Percentiles rank a stretch among this genome's conserved stretches.
These are phyloP conservation scores for Podospora pseudoanserina DNA, from an alignment of 495 filamentous ascomycete genomes.

Conservation along the genomic window DNA sequence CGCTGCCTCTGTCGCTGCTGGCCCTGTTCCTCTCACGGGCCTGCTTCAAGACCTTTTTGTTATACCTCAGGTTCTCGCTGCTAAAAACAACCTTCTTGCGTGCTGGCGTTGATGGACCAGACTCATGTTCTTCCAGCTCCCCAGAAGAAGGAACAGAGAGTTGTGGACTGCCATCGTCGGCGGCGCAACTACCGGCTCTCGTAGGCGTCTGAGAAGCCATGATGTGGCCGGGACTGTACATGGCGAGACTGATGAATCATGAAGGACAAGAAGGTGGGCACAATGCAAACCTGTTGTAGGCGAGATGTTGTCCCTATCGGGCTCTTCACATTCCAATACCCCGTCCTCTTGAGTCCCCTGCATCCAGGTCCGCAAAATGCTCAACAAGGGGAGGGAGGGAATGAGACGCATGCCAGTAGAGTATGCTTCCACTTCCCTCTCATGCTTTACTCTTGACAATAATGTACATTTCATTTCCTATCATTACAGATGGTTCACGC, in stretches of 20 bases:
- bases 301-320: background rate
- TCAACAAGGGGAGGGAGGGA: constrained; percentile 12
- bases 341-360: background rate
- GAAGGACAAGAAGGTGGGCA: background rate
- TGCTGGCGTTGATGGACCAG: background rate
- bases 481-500: constrained; percentile 1
- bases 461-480: background rate
- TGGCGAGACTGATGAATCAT: too few relatives aligned
- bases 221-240: background rate
- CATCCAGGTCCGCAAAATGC: background rate
- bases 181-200: background rate
- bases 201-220: background rate
- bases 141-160: background rate
- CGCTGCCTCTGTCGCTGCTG: background rate
- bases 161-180: background rate
- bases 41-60: constrained; percentile 5
- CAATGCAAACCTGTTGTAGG: background rate
- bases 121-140: background rate
- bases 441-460: background rate
- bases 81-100: constrained; percentile 14
- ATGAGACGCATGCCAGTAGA: background rate
- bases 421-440: background rate
- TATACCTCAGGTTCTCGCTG: constrained; percentile 2
- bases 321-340: constrained; percentile 5
- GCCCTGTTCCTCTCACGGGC: background rate